phyloP scores from a whole-genome alignment of 768 basidiomycete genomes.

The Rhodocollybia butyracea region DNA sequence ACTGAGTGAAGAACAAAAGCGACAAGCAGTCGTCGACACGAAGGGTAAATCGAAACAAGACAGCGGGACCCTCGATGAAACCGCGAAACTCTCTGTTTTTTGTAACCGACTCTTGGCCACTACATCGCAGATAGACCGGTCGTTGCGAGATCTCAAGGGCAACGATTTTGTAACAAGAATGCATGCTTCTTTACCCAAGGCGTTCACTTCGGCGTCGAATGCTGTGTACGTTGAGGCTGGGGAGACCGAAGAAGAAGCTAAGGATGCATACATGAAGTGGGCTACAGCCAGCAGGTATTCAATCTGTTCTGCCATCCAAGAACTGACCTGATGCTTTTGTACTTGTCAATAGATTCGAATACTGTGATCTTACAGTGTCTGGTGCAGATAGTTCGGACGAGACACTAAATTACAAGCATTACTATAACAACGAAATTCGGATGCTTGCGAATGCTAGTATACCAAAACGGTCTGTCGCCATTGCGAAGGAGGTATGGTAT shows the following conservation, averaged over 20 bases:
- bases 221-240: conserved; percentile 46
- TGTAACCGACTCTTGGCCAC: conserved; percentile 84
- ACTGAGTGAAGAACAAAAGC: conserved; percentile 87
- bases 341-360: conserved; percentile 66
- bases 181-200: conserved; percentile 71
- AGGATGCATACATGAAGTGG: conserved; percentile 80
- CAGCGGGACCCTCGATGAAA: conserved; percentile 60
- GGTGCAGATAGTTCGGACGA: conserved; percentile 41
- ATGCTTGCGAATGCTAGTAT: conserved; percentile 84
- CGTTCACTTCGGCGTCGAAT: conserved; percentile 44
- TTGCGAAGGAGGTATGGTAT: conserved; percentile 80
- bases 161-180: conserved; percentile 80
- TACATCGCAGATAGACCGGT: conserved; percentile 82
- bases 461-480: conserved; percentile 88
- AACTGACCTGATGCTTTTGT: background rate
- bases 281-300: conserved; percentile 45
- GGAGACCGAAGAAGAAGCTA: conserved; percentile 61
- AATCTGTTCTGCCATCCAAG: background rate
- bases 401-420: conserved; percentile 76
- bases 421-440: conserved; percentile 78
- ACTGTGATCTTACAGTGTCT: conserved; percentile 77
- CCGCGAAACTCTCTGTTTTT: conserved; percentile 72
- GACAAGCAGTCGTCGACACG: conserved; percentile 62
- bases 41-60: conserved; percentile 67
- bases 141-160: conserved; percentile 87